Evolutionary conservation across 2,329 filamentous ascomycete genomes (phyloP).

Genomic region (Fonsecaea multimorphosa): DNA sequence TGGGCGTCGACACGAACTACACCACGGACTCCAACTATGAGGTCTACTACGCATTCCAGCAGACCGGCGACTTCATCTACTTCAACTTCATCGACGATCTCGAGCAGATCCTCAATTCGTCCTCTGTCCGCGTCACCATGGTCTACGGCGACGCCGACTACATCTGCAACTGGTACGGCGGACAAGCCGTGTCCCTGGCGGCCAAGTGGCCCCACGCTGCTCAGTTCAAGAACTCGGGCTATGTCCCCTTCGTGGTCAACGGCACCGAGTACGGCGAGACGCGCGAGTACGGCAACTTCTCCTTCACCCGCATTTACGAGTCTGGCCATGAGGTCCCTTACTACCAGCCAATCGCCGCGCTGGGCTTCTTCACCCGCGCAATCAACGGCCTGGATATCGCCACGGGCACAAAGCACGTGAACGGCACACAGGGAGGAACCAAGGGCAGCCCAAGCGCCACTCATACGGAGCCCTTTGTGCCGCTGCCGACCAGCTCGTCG

Average conservation of each 20-base stretch:
- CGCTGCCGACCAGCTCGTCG: slow-evolving; percentile 41
- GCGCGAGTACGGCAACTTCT: slow-evolving; percentile 76
- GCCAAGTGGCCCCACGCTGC: slow-evolving; percentile 59
- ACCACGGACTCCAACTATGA: slow-evolving; percentile 52
- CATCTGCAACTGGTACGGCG: slow-evolving; percentile 68
- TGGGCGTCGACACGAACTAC: slow-evolving; percentile 67
- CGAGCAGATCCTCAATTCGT: slow-evolving; percentile 63
- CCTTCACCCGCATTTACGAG: slow-evolving; percentile 70
- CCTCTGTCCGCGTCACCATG: slow-evolving; percentile 71
- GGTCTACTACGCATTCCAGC: slow-evolving; percentile 57
- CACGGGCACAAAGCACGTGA: slow-evolving; percentile 53
- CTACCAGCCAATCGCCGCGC: slow-evolving; percentile 66
- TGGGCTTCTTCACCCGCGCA: slow-evolving; percentile 67
- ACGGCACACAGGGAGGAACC: slow-evolving; percentile 46
- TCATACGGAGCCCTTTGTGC: slow-evolving; percentile 52
- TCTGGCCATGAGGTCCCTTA: slow-evolving; percentile 68
- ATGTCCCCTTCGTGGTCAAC: slow-evolving; percentile 73
- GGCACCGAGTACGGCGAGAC: slow-evolving; percentile 72
- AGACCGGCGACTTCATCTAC: slow-evolving; percentile 67
- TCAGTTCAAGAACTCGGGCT: slow-evolving; percentile 71
- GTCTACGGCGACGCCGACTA: slow-evolving; percentile 70
- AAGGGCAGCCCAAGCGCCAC: slow-evolving; percentile 51
- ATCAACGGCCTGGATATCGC: slow-evolving; percentile 63
- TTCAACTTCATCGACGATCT: slow-evolving; percentile 66
- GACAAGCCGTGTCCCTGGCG: slow-evolving; percentile 71